Conservation (phyloP, 176 grass and related monocot species). For the Urochloa ruziziensis region DNA sequence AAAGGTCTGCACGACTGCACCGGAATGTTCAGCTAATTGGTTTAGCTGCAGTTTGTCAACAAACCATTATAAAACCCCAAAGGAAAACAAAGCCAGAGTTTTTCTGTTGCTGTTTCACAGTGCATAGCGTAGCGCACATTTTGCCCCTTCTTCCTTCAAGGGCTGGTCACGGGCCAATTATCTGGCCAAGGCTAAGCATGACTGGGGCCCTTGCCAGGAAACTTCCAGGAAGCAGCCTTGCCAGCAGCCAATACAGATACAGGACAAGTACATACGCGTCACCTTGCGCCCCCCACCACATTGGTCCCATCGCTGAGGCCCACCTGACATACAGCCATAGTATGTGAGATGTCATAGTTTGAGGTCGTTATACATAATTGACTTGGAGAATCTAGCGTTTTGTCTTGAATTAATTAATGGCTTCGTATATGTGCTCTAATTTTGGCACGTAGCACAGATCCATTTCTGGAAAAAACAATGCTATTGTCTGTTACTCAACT, state of each 20-base stretch:
- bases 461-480: not conserved
- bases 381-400: not conserved
- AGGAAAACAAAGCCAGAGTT: not conserved
- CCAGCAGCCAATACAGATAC: too few relatives aligned
- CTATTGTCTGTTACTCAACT: not conserved
- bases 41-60: too few relatives aligned
- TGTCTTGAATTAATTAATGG: not conserved
- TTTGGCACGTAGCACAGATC: not conserved
- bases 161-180: not conserved
- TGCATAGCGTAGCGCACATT: not conserved
- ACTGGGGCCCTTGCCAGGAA: constrained; percentile 34
- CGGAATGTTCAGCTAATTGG: not conserved
- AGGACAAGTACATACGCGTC: not conserved
- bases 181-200: not conserved
- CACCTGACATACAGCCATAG: too few relatives aligned
- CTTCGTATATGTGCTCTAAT: not conserved
- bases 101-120: not conserved
- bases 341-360: too few relatives aligned
- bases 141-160: not conserved
- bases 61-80: too few relatives aligned
- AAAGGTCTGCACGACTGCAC: too few relatives aligned
- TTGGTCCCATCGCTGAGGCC: too few relatives aligned
- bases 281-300: too few relatives aligned
- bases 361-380: too few relatives aligned
- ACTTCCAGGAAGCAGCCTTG: constrained; percentile 41